Evolutionary conservation across 1,284 basidiomycete species (phyloP).

Genomic region (Fomes fomentarius): DNA sequence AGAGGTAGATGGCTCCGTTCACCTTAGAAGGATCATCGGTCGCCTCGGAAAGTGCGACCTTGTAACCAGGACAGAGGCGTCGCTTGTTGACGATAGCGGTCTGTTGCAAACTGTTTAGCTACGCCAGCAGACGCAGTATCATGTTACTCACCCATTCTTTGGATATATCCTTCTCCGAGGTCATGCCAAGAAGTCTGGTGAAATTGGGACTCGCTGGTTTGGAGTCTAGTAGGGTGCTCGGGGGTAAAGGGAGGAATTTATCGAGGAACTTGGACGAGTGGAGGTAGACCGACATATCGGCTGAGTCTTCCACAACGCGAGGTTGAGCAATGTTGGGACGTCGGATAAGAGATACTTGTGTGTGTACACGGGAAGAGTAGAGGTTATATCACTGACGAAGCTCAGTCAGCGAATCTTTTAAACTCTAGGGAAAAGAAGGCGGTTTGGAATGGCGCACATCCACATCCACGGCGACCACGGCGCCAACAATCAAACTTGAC

Average conservation of each 20-base stretch:
- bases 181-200: neutral
- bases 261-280: neutral
- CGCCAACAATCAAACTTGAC: no score
- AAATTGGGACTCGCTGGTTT: neutral
- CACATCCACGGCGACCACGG: no score
- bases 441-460: no score
- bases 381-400: neutral
- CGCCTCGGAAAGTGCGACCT: neutral
- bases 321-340: neutral
- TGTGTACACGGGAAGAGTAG: neutral
- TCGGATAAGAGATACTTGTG: neutral
- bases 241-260: neutral
- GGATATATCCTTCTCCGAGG: neutral
- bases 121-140: no score
- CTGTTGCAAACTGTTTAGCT: neutral
- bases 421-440: no score
- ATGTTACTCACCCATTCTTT: neutral
- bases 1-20: conserved; percentile 4
- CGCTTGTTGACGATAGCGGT: neutral
- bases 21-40: neutral
- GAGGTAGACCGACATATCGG: neutral
- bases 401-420: no score
- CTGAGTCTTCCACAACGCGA: neutral
- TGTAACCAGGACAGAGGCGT: neutral
- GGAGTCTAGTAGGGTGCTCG: neutral